Base-by-base conservation (phyloP, 495 filamentous ascomycete genomes). In the Apiosordaria backusii region DNA sequence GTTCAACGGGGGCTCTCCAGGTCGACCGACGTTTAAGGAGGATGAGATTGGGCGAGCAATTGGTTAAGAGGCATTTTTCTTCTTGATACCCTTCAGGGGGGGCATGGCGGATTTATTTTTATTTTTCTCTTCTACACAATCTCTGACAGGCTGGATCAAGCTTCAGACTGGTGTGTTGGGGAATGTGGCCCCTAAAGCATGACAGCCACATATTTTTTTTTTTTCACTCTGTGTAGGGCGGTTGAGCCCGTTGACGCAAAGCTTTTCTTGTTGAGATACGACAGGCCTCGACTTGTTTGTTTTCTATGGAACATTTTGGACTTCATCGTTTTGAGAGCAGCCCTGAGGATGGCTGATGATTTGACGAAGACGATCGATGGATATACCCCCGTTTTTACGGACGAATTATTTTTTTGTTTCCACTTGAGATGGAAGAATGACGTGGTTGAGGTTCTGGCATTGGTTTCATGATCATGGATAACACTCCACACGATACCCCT, bases 41-140 rank as follows among this genome's bases (percentile, higher is more conserved):
- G 72, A 77, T 10, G 74, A 76, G 19, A 82, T 82, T 65, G 81
- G 81, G 10, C 69, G 77, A 35, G 80, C 80, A 3, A 78, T 83
- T 52, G 80, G 80, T 3, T 83, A 70, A 79, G 22, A 21, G 35
- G 52, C 24, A 35, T 67, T 10, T 4, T 16, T 52, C 25, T 27
- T 65, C 13, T 29, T 21, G 2, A 23, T 60, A 25, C 18, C 19
- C 18, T 29, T 60, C 27, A 16, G 4, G 35, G 35, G 4, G 35
- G 35, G 10, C 35, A 45, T 15, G 10, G 35, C 35, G 16, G 10
- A 45, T 15, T 25, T 18, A 50, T 50, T 58, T 22, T 55, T 55
- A 19, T 22, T 55, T 13, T 6, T 55, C 22, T 55, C 15, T 23
- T 23, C 52, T 55, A 10, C 21, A 10, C 4, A 9, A 55, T 19